Base-by-base conservation (phyloP, 164 flowering plant species). In the Aristolochia californica region DNA sequence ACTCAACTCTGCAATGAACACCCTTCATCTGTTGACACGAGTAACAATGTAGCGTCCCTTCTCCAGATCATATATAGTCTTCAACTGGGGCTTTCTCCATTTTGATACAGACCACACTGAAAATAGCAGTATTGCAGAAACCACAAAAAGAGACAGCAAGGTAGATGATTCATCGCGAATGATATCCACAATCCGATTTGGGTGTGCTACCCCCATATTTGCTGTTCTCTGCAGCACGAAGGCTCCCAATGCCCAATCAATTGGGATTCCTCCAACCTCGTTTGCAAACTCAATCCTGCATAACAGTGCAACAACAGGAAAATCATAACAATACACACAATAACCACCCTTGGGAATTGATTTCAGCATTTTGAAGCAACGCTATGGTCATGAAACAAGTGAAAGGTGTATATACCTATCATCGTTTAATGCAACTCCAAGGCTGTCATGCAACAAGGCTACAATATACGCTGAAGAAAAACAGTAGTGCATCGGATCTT, bases 241-340 rank as follows among this genome's bases (percentile, higher is more conserved):
- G 57, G 97, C 97, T 66, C 99, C 99, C 48, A 89, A 62, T 38
- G 97, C 93, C 99, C 99, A 93, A 72, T 89, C 99, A 43, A 93
- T 87, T 23, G 95, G 91, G 44, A 78, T 77, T 40, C 72, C 68
- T 44, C 74, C 69, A 20, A 87, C 95, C 57, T 85, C 81, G 71
- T 80, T 87, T n/a, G 84, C 76, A 64, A 71, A 83, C 14, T 54
- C 66, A 59, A 93, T 72, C 79, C 99, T 93, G 89, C 51, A 64
- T 13, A 15, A 5, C 7, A 23, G 45, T 16, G 50, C 40, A 58
- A 44, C 13, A 63, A n/a, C 12, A 57, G 25, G 5, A 43, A 10
- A 50, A 24, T 26, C 44, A 16, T 18, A 52, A 34, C 44, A 56
- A 53, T 27, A 57, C 17, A 40, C 11, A 13, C 48, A 47, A 2